A percentile compares a stretch with the other conserved stretches of the same genome.
Evolutionary conservation across 2,329 filamentous ascomycete species (phyloP).

Genomic region (Balansia obtecta): DNA sequence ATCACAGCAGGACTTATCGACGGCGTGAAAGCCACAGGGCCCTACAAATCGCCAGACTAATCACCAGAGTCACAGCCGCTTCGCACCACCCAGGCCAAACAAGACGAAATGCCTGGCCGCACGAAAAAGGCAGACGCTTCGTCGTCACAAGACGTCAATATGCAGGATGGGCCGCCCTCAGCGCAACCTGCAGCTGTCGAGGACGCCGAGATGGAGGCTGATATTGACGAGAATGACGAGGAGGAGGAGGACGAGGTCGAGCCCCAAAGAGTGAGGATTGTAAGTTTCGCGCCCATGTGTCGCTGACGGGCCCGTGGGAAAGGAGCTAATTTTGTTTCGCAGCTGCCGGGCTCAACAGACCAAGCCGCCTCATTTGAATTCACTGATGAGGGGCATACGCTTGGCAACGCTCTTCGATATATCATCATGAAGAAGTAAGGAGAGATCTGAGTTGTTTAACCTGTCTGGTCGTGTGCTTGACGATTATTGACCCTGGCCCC

Average conservation of each 20-base stretch:
- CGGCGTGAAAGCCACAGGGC: not conserved
- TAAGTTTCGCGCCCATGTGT: conserved; percentile 21
- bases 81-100: too few relatives aligned
- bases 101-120: conserved; percentile 24
- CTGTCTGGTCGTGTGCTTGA: not conserved
- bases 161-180: conserved; percentile 32
- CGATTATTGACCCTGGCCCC: not conserved
- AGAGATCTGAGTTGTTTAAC: conserved; percentile 13
- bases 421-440: conserved; percentile 96
- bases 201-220: conserved; percentile 21
- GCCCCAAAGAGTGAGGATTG: conserved; percentile 48
- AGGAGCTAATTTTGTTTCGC: not conserved
- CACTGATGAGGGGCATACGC: conserved; percentile 82
- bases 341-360: conserved; percentile 78
- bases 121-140: conserved; percentile 22
- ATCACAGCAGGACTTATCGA: not conserved
- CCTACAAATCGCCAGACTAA: not conserved
- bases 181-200: conserved; percentile 21
- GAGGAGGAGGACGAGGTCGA: conserved; percentile 37
- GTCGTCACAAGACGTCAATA: conserved; percentile 23
- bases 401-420: conserved; percentile 87
- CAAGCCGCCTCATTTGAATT: conserved; percentile 94
- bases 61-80: not conserved
- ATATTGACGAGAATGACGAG: conserved; percentile 18
- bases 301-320: not conserved